Conservation (phyloP, 371 early-diverging fungal species). For the Mucor circinelloides region DNA sequence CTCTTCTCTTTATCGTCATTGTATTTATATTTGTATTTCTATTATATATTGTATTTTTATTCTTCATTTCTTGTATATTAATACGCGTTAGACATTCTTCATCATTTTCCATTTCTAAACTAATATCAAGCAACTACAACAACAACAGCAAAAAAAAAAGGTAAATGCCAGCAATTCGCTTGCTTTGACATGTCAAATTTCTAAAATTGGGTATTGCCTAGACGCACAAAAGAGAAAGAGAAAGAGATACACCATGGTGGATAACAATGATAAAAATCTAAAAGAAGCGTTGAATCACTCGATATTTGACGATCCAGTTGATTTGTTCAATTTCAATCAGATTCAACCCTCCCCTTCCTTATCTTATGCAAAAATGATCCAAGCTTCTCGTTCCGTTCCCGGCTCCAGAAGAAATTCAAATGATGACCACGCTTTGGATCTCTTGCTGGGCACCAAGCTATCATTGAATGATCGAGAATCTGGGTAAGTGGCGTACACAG, state of each 20-base stretch:
- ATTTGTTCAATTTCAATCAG: constrained; percentile 16
- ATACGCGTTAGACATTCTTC: neutral
- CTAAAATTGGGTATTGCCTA: neutral
- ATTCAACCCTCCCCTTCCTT: constrained; percentile 6
- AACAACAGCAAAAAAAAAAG: neutral
- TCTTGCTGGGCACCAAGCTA: constrained; percentile 3
- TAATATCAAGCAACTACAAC: neutral
- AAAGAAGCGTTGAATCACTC: constrained; percentile 1
- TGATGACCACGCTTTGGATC: constrained; percentile 23
- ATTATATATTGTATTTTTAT: constrained; percentile 2
- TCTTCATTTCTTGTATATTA: neutral
- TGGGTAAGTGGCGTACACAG: neutral
- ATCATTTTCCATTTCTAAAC: neutral
- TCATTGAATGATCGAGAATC: constrained; percentile 18
- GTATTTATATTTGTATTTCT: constrained; percentile 7
- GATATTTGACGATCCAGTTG: constrained; percentile 17
- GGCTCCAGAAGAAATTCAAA: constrained; percentile 44
- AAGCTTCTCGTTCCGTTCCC: constrained; percentile 36
- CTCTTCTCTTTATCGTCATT: neutral
- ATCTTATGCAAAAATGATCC: constrained; percentile 13
- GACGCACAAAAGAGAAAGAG: neutral
- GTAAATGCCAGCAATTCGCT: neutral
- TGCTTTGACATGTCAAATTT: neutral
- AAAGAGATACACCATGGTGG: neutral
- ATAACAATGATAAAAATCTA: neutral